phyloP scores from a whole-genome alignment of 495 filamentous ascomycete genomes.

The Pyrenopolyporus hunteri region DNA sequence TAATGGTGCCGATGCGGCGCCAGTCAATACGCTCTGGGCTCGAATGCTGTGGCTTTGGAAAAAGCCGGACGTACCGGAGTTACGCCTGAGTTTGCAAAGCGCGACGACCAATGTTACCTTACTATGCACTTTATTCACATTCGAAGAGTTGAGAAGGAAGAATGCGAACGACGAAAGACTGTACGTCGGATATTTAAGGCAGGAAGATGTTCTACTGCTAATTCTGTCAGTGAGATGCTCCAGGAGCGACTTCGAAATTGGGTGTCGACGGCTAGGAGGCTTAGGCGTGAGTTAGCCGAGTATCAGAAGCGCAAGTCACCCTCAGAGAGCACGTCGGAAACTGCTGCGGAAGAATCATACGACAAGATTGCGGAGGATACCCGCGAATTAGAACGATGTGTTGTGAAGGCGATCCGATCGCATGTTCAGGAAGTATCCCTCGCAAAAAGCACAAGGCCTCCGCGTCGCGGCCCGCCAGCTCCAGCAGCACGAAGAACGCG shows the following conservation, averaged over 20 bases:
- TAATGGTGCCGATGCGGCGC: neutral
- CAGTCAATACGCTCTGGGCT: conserved; percentile 12
- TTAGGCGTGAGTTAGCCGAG: conserved; percentile 13
- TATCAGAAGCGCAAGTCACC: conserved; percentile 14
- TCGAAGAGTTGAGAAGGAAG: conserved; percentile 18
- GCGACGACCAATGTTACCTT: conserved; percentile 18
- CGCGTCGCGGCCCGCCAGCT: neutral
- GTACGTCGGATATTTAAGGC: conserved; percentile 9
- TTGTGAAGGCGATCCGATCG: conserved; percentile 11
- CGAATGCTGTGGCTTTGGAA: conserved; percentile 31
- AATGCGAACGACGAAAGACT: conserved; percentile 13
- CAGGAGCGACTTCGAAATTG: conserved; percentile 9
- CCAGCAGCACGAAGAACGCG: neutral
- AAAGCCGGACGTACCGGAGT: conserved; percentile 23
- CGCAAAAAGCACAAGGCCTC: neutral
- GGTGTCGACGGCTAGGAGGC: conserved; percentile 6
- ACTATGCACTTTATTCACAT: conserved; percentile 12
- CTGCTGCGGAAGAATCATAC: neutral
- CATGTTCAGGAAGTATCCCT: neutral
- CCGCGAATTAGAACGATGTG: conserved; percentile 19
- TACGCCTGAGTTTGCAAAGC: conserved; percentile 24
- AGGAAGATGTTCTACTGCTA: neutral
- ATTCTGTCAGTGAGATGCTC: conserved; percentile 18
- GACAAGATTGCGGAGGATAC: conserved; percentile 7
- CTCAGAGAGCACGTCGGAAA: neutral